A percentile compares a stretch with the other conserved stretches of the same genome.
These are phyloP conservation scores for Linnemannia elongata DNA, from an alignment of 192 early-diverging fungal species.

Conservation along the genomic window DNA sequence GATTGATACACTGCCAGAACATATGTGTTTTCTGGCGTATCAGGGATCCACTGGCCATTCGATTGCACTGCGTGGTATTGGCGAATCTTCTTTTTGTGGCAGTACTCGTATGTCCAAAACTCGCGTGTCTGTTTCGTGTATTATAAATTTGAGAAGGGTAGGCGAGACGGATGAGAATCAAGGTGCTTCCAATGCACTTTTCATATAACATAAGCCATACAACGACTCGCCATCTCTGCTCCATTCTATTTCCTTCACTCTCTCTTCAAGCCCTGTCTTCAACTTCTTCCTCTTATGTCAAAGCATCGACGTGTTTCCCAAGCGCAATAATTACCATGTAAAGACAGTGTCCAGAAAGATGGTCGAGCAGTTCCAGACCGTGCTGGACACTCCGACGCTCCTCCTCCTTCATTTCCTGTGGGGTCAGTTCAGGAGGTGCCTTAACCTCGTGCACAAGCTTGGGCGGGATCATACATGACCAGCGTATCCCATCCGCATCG, in stretches of 20 bases:
- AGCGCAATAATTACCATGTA: conserved; percentile 30
- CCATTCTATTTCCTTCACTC: no score
- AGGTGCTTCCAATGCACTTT: background rate
- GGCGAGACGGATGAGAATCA: conserved; percentile 11
- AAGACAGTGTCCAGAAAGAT: conserved; percentile 65
- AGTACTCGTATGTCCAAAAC: conserved; percentile 92
- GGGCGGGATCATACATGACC: conserved; percentile 69
- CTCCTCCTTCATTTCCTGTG: conserved; percentile 52
- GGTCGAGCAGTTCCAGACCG: conserved; percentile 71
- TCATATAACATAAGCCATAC: background rate
- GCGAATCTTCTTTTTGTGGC: conserved; percentile 66
- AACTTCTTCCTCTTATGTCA: no score
- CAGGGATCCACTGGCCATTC: conserved; percentile 57
- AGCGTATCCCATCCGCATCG: conserved; percentile 57
- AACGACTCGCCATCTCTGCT: no score
- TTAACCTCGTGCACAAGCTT: conserved; percentile 37
- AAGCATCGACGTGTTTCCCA: background rate
- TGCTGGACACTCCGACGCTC: conserved; percentile 57
- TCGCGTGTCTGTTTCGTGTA: conserved; percentile 29
- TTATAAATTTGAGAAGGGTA: background rate
- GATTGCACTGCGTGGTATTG: conserved; percentile 49
- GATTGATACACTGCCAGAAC: conserved; percentile 47
- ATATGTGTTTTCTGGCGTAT: conserved; percentile 21
- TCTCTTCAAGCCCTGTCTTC: no score
- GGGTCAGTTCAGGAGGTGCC: conserved; percentile 19